These are phyloP conservation scores for Chalaropsis thielavioides DNA, from an alignment of 2,329 filamentous ascomycete genomes.

Conservation along the genomic window DNA sequence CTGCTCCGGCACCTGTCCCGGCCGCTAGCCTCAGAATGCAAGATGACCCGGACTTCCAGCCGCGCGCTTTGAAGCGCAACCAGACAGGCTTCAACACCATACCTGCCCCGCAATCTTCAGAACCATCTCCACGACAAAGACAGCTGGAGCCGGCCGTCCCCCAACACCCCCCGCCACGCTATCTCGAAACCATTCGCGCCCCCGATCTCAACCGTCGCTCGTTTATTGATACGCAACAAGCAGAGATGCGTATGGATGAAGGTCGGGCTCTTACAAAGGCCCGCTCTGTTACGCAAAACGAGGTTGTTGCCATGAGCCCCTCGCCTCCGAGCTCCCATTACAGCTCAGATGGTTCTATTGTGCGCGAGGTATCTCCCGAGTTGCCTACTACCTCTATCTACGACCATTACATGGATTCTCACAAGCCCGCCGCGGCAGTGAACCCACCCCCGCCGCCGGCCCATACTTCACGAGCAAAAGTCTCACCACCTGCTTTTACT, in stretches of 20 bases:
- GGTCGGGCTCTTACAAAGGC: constrained; percentile 44
- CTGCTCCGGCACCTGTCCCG: constrained; percentile 14
- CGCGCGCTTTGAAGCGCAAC: constrained; percentile 39
- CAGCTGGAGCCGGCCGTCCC: constrained; percentile 19
- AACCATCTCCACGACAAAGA: constrained; percentile 22
- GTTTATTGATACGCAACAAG: constrained; percentile 43
- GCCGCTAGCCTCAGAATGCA: constrained; percentile 16
- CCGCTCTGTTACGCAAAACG: constrained; percentile 4
- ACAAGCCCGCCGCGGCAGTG: not conserved
- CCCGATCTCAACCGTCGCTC: constrained; percentile 42
- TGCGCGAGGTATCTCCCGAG: constrained; percentile 15
- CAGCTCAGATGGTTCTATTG: constrained; percentile 11
- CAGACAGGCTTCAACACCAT: constrained; percentile 37
- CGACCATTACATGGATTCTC: constrained; percentile 7
- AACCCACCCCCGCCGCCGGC: not conserved
- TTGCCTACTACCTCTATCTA: not conserved
- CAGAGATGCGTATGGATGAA: constrained; percentile 47
- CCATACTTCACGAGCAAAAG: not conserved
- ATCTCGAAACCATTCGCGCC: constrained; percentile 28
- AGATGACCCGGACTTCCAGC: constrained; percentile 33
- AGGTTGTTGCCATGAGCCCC: constrained; percentile 5
- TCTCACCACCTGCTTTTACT: constrained; percentile 1
- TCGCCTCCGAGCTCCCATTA: constrained; percentile 14
- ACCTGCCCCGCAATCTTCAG: not conserved
- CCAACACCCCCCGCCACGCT: constrained; percentile 23